Base-by-base conservation (phyloP, 1,284 basidiomycete genomes). In the Leucoagaricus sp. region DNA sequence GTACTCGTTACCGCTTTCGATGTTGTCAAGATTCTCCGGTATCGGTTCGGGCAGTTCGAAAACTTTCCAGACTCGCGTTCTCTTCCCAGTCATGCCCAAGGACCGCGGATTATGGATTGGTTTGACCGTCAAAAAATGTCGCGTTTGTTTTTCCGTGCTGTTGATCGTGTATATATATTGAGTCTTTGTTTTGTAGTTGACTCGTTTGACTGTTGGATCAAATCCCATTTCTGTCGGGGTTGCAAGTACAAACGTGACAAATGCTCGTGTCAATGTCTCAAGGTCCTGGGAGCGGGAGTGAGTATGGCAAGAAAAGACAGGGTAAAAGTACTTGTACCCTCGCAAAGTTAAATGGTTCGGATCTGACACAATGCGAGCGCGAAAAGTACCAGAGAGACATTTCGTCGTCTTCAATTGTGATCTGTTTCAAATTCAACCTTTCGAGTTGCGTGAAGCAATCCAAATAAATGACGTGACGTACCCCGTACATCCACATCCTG, bases 361-460 rank as follows among this genome's bases (percentile, higher is more conserved):
- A 61, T 10, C 38, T 56, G 29, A 48, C 55, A 12, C 59, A 58
- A 50, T 63, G 58, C 1, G 62, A 63, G 21, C 62, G 50, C 12
- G 57, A 60, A 31, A 60, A 61, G 44, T 56, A 59, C 62, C 59
- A 63, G 1, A 60, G 12, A 15, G 54, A 54, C 21, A 60, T 33
- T 9, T 21, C 5, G 15, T 52, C 17, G 21, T 49, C 42, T 49
- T 61, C 59, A 17, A 61, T 52, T n/a, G 59, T 57, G 7, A 61
- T 54, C 60, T 60, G 34, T n/a, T n/a, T n/a, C n/a, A n/a, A n/a
- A n/a, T n/a, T n/a, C n/a, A n/a, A n/a, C n/a, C n/a, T n/a, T n/a
- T n/a, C n/a, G n/a, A n/a, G n/a, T n/a, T n/a, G n/a, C n/a, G n/a
- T n/a, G n/a, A n/a, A n/a, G n/a, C n/a, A n/a, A n/a, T n/a, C n/a